phyloP scores from a whole-genome alignment of 2,329 filamentous ascomycete species.

The Stachybotrys chartarum region DNA sequence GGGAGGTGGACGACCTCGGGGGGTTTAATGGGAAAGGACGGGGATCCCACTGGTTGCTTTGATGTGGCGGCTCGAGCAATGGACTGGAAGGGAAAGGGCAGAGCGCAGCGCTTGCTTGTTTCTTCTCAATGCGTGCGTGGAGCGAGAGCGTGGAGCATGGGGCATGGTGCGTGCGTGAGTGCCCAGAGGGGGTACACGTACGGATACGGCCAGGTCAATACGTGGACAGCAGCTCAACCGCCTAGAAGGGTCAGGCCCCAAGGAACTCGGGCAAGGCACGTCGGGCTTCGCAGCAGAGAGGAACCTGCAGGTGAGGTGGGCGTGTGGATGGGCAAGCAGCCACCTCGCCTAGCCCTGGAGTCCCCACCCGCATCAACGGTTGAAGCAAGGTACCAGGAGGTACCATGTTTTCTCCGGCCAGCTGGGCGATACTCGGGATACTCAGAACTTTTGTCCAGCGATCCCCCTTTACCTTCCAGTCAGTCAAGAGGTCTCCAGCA shows the following conservation, averaged over 20 bases:
- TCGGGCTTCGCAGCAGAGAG: too few species aligned
- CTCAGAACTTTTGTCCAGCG: not conserved
- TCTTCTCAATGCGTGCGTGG: too few species aligned
- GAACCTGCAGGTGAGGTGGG: not conserved
- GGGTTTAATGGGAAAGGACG: slow-evolving; percentile 1
- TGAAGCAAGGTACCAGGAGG: not conserved
- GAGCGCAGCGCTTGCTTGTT: not conserved
- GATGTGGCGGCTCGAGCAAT: not conserved
- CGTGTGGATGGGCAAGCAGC: not conserved
- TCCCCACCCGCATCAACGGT: not conserved
- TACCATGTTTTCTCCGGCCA: not conserved
- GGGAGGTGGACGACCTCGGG: slow-evolving; percentile 3
- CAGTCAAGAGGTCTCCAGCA: too few species aligned
- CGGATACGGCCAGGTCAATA: too few species aligned
- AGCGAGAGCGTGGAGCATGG: too few species aligned
- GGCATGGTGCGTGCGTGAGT: too few species aligned
- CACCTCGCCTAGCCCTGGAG: not conserved
- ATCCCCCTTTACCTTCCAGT: not conserved
- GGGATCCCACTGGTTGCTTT: not conserved
- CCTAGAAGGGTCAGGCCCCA: too few species aligned
- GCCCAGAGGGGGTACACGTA: too few species aligned
- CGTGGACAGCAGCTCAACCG: too few species aligned
- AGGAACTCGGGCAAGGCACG: too few species aligned
- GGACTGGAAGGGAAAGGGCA: not conserved
- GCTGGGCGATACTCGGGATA: not conserved